Evolutionary conservation across 768 basidiomycete species (phyloP), one percentile per base, ranked within the genome.

Genomic region (Tricholoma matsutake): DNA sequence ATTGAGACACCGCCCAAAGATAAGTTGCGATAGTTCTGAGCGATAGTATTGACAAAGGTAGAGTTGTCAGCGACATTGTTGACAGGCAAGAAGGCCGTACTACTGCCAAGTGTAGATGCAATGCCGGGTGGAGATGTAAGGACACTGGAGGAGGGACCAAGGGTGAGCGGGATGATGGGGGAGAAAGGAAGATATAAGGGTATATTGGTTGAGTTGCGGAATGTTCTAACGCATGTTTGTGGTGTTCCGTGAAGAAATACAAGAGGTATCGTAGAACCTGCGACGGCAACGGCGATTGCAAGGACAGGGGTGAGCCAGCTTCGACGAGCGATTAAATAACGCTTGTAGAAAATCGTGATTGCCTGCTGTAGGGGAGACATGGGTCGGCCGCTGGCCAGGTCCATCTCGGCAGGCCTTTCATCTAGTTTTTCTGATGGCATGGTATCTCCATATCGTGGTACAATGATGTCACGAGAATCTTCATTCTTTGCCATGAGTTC

Each of bases 301-400:
- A 92, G 75, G 6, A 83, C 47, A 1, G 85, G 86, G 0, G 86
- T 80, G 16, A 93, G 70, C 89, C 89, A 93, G 63, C 85, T 86
- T 41, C 87, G 80, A 20, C 83, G 81, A 0, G 83, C 76, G 54
- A 92, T 81, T 22, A 91, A 73, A 4, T 76, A 67, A 3, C 91
- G 85, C 70, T 93, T 92, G 65, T 85, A 76, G 75, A 90, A 86
- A 58, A 93, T 88, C 0, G 88, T 91, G 58, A 85, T 71, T 0
- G 89, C 86, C 68, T 92, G 91, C 20, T 73, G 74, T 62, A 87
- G 75, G 6, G 87, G 84, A 2, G 85, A 84, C 10, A 81, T 78
- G 29, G 78, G 66, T 7, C 82, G 78, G 7, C 88, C 87, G 54
- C 76, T 78, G 1, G 83, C 76, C 22, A 88, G 75, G 13, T 77